Evolutionary conservation across 495 filamentous ascomycete species (phyloP), one percentile per base, ranked within the genome.

Genomic region (Xylaria sp.): DNA sequence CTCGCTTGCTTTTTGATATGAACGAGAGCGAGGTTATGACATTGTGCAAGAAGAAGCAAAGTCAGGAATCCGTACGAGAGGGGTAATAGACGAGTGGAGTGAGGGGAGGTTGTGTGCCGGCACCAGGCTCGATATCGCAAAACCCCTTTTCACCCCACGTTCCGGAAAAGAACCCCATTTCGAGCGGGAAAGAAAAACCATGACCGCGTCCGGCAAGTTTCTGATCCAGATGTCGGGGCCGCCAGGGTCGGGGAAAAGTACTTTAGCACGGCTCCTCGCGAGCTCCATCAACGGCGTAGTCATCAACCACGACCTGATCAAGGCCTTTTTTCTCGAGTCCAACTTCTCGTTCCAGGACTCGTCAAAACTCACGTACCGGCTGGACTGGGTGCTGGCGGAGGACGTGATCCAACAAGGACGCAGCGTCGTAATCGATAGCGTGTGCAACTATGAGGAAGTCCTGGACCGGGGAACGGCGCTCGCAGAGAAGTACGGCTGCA

Each of bases 401-500:
- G 69, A 76, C 35, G 17, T 76, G 41, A 65, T 77, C 14, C 72
- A 71, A 26, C 75, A 79, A 57, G 71, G 71, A 2, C 62, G 55
- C 31, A 77, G 61, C 72, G 73, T 77, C 40, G 69, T 80, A 55
- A 68, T 80, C 58, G 77, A 77, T 64, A 76, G 75, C 71, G 72
- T 72, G 26, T 80, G 73, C 68, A 77, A 77, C 43, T 74, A 68
- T 68, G 31, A 72, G 5, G 75, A 77, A 67, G 61, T 70, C 14
- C 48, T 77, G 31, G 63, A 69, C 4, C 43, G 71, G 9, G 76
- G 76, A 2, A 59, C 26, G 9, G 62, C 46, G 6, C 69, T 76
- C 19, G 70, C 78, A 3, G 17, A 33, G 29, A 26, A 64, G 35
- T 66, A 73, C 43, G 64, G 71, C 58, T 44, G 19, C n/a, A 15